These are phyloP conservation scores for Coniochaeta ligniaria DNA, from an alignment of 2,329 filamentous ascomycete species.

Conservation along the genomic window DNA sequence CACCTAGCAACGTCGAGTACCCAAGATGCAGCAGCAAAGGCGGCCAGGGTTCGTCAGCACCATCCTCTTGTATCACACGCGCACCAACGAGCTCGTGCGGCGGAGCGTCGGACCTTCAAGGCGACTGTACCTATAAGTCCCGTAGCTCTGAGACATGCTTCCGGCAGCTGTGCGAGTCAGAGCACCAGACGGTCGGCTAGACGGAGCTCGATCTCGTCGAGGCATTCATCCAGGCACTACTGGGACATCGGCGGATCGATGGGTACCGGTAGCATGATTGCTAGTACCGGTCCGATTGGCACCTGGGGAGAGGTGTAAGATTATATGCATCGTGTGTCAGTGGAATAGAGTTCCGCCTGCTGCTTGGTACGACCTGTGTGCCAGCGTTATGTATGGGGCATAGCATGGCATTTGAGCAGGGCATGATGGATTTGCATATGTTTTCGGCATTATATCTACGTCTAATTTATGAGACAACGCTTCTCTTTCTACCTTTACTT, in stretches of 20 bases:
- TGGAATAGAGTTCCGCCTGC: neutral
- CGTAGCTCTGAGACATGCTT: conserved; percentile 36
- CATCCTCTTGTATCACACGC: conserved; percentile 71
- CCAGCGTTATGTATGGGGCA: neutral
- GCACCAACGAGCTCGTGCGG: conserved; percentile 27
- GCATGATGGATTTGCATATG: neutral
- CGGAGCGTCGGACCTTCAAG: conserved; percentile 52
- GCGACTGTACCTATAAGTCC: conserved; percentile 41
- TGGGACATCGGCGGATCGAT: conserved; percentile 85
- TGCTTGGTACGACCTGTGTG: neutral
- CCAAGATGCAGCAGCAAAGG: conserved; percentile 66
- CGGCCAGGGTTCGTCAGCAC: conserved; percentile 78
- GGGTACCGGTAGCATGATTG: conserved; percentile 66
- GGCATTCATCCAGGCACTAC: conserved; percentile 79
- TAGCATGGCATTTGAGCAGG: neutral
- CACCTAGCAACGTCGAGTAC: conserved; percentile 42
- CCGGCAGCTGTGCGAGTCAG: conserved; percentile 75
- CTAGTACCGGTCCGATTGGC: conserved; percentile 51
- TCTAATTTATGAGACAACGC: neutral
- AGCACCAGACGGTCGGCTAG: conserved; percentile 69
- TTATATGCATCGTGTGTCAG: neutral
- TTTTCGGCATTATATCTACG: neutral
- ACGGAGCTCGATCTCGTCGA: conserved; percentile 62
- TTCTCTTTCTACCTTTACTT: neutral
- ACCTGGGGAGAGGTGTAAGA: conserved; percentile 68